Evolutionary conservation across 495 filamentous ascomycete genomes (phyloP), one percentile per base, ranked within the genome.

Genomic region (Penicillium dipodomyicola): DNA sequence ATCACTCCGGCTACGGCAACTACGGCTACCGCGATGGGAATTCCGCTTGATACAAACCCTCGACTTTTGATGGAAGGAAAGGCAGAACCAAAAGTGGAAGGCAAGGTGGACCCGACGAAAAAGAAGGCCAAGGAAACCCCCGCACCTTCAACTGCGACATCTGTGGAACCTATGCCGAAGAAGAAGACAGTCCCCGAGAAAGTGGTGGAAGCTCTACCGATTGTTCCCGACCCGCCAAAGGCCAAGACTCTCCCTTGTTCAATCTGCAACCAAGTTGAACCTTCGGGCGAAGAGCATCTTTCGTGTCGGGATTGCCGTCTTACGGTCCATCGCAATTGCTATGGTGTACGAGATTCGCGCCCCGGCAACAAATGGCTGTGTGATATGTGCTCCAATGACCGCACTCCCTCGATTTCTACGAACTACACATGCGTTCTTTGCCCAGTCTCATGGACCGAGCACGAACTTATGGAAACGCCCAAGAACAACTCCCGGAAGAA

Each of bases 301-400:
- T 84, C 81, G 19, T 98, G 92, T 65, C 80, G 80, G 52, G 89
- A 93, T 63, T 98, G 94, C 68, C 87, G 89, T 45, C 76, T 98
- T 63, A 89, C 91, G 1, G 93, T 98, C n/a, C 94, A 98, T 69
- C 86, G 88, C 42, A 86, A 85, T 53, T 98, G 94, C 70, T 98
- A 97, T 69, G 94, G 94, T 17, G 80, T 97, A 30, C 71, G 82
- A 2, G 85, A 89, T 27, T 80, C 79, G 44, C 82, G 85, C n/a
- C 82, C 82, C 40, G 79, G 80, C 27, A 81, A 80, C 49, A 96
- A 96, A 72, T 98, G 94, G 94, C 80, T 89, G 19, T 98, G 94
- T 71, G 94, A 98, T 72, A 93, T 89, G 83, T 98, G 94, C 74
- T 77, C 84, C 12, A 98, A 98, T 67, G 94, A 98, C 64, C 88